These are phyloP conservation scores for Podospora pseudoanserina DNA, from an alignment of 495 filamentous ascomycete genomes.

Conservation along the genomic window DNA sequence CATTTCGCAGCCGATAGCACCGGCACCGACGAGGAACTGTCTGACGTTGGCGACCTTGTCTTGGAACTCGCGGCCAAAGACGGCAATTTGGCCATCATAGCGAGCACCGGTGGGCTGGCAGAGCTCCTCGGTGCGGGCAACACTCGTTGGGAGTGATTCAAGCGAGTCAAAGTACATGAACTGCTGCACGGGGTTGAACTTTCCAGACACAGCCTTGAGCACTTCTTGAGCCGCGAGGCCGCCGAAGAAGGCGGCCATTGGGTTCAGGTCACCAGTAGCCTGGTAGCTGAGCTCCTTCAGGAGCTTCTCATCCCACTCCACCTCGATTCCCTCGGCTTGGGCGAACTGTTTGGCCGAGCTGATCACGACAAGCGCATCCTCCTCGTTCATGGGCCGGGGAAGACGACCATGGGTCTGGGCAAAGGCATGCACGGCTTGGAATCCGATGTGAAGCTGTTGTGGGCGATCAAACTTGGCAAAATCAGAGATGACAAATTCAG, in stretches of 20 bases:
- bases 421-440: slow-evolving; percentile 89
- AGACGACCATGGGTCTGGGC: slow-evolving; percentile 65
- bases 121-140: slow-evolving; percentile 72
- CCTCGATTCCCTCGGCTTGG: slow-evolving; percentile 61
- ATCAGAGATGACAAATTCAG: slow-evolving; percentile 87
- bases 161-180: slow-evolving; percentile 97
- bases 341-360: slow-evolving; percentile 68
- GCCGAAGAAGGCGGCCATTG: slow-evolving; percentile 94
- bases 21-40: slow-evolving; percentile 93
- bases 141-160: slow-evolving; percentile 79
- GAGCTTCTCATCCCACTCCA: slow-evolving; percentile 88
- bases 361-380: slow-evolving; percentile 74
- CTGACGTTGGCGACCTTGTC: slow-evolving; percentile 85
- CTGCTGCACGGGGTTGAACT: slow-evolving; percentile 89
- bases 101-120: slow-evolving; percentile 79
- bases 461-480: slow-evolving; percentile 97
- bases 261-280: slow-evolving; percentile 84
- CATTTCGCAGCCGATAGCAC: slow-evolving; percentile 98
- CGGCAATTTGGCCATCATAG: slow-evolving; percentile 96
- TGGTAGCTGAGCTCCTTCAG: slow-evolving; percentile 93
- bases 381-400: slow-evolving; percentile 76
- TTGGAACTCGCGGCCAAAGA: slow-evolving; percentile 91
- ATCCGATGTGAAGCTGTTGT: slow-evolving; percentile 82
- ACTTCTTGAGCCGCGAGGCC: slow-evolving; percentile 95
- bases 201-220: slow-evolving; percentile 94